phyloP scores from a whole-genome alignment of 768 basidiomycete species.

The Clavulina sp. region DNA sequence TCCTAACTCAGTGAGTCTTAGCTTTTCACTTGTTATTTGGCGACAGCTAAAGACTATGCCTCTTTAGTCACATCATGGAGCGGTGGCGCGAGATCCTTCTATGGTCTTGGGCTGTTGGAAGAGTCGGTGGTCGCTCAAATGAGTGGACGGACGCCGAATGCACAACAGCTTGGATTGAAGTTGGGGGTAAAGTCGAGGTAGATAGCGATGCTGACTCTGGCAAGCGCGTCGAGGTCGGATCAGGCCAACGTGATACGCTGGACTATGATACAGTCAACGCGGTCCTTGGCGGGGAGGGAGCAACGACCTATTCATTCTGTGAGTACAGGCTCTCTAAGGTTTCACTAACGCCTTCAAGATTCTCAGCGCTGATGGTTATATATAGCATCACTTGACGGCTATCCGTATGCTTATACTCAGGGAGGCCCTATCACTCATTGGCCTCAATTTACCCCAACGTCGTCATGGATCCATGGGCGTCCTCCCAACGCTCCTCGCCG shows the following conservation, averaged over 20 bases:
- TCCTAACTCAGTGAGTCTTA: background rate
- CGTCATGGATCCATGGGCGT: background rate
- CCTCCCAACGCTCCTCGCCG: too few species aligned
- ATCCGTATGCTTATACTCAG: constrained; percentile 12
- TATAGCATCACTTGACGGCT: constrained; percentile 14
- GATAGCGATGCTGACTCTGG: constrained; percentile 1
- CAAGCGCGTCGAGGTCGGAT: background rate
- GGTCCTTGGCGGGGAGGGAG: background rate
- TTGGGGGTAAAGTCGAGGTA: constrained; percentile 5
- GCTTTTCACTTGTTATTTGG: background rate
- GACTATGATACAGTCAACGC: background rate
- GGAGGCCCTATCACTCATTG: background rate
- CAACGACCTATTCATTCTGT: constrained; percentile 10
- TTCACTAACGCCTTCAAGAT: background rate
- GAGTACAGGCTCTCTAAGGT: background rate
- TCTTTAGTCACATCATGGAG: constrained; percentile 4
- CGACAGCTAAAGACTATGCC: background rate
- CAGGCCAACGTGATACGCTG: constrained; percentile 3
- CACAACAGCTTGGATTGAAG: background rate
- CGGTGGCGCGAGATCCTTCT: constrained; percentile 9
- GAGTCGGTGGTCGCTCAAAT: constrained; percentile 1
- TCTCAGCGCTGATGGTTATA: background rate
- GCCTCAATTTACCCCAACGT: background rate
- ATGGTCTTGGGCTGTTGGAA: constrained; percentile 13
- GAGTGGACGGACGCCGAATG: background rate